Evolutionary conservation across 805 yeast species (phyloP), one percentile per base, ranked within the genome.

Genomic region (Cyberlindnera mycetangii): DNA sequence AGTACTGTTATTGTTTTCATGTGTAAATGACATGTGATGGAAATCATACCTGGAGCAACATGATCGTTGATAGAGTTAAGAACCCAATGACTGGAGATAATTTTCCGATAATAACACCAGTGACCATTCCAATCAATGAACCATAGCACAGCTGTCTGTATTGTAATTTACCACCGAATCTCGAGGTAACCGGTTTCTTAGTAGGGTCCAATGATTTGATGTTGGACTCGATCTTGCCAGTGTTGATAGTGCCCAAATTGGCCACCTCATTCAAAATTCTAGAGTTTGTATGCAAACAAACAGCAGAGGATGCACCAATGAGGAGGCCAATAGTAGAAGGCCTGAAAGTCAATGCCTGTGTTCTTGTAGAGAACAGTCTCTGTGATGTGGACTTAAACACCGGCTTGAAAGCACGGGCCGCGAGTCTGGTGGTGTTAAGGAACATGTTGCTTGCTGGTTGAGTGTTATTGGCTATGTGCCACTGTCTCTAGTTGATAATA

Each of bases 81-180:
- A 76, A 68, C 32, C 78, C 78, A 37, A 82, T 64, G 9, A 78
- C 74, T 9, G 76, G 64, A 32, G 81, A 74, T 46, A 82, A 65
- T 54, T 79, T 80, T 7, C 86, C 86, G 18, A 74, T 71, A 15
- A 81, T 65, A 12, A 79, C 66, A 3, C 88, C 88, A 38, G 75
- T 55, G 39, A 75, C 68, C 34, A 81, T 58, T 0, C 88, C 87
- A 12, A 78, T 67, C 51, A 81, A 62, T 0, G 83, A 76, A 0
- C 88, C 88, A 51, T 79, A 64, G 16, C 83, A 72, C 49, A 81
- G 64, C 53, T 81, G 83, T 48, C 71, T 72, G 55, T 81, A 81
- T 54, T 75, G 73, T 50, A 80, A 62, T 44, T 66, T 68, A 0
- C 76, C 75, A n/a, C 68, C 69, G 42, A 76, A 54, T 48, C 61